Conservation (phyloP, 257 asterid species). For the Linaria vulgaris region DNA sequence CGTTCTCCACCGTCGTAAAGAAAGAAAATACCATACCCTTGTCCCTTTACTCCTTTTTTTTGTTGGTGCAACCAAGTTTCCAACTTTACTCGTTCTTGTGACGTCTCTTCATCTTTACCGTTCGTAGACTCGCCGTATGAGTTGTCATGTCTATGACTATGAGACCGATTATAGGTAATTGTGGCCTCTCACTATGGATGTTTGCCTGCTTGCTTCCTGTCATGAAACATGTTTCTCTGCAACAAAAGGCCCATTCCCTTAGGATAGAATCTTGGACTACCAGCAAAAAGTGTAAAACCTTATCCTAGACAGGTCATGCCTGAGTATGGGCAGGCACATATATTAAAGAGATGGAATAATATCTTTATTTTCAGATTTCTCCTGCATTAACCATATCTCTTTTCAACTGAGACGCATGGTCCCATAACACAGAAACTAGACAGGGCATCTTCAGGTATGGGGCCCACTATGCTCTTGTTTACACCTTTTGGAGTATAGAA, state of each 20-base stretch:
- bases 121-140: too few relatives aligned
- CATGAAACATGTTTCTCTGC: slow-evolving; percentile 40
- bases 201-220: slow-evolving; percentile 51
- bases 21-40: too few relatives aligned
- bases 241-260: slow-evolving; percentile 30
- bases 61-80: too few relatives aligned
- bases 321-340: slow-evolving; percentile 68
- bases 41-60: too few relatives aligned
- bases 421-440: slow-evolving; percentile 34
- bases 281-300: slow-evolving; percentile 27
- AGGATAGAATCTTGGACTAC: slow-evolving; percentile 33
- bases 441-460: slow-evolving; percentile 27
- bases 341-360: slow-evolving; percentile 33
- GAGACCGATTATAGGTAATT: slow-evolving; percentile 16
- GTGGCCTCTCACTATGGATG: slow-evolving; percentile 28
- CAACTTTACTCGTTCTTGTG: too few relatives aligned
- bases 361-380: slow-evolving; percentile 26
- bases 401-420: slow-evolving; percentile 30
- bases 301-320: slow-evolving; percentile 42
- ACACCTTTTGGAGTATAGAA: slow-evolving; percentile 12
- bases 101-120: too few relatives aligned
- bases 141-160: too few relatives aligned
- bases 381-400: slow-evolving; percentile 35
- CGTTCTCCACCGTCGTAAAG: too few relatives aligned
- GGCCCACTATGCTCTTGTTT: slow-evolving; percentile 29